These are phyloP conservation scores for Neurospora hispaniola DNA, from an alignment of 495 filamentous ascomycete species.

Conservation along the genomic window DNA sequence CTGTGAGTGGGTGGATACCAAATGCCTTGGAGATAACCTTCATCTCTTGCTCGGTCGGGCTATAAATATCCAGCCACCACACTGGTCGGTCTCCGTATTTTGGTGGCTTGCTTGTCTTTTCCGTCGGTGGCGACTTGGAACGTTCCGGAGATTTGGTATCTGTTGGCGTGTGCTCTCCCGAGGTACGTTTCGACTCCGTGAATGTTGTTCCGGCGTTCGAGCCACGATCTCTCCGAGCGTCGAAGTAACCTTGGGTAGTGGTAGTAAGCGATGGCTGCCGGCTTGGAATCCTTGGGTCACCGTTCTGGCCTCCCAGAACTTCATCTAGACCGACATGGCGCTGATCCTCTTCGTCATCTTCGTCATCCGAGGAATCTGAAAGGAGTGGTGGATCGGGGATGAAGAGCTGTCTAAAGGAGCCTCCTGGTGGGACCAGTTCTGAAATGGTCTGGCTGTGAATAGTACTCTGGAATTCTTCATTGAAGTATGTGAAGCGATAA, in stretches of 20 bases:
- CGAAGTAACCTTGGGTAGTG: conserved; percentile 15
- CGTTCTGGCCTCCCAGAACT: conserved; percentile 16
- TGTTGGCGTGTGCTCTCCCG: conserved; percentile 9
- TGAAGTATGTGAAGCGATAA: conserved; percentile 97
- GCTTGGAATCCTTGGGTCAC: conserved; percentile 18
- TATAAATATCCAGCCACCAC: conserved; percentile 91
- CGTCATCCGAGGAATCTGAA: conserved; percentile 48
- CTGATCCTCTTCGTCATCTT: conserved; percentile 41
- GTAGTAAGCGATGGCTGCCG: conserved; percentile 25
- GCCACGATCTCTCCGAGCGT: conserved; percentile 10
- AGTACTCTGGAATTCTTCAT: conserved; percentile 87
- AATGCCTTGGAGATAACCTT: conserved; percentile 84
- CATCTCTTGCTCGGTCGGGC: conserved; percentile 88
- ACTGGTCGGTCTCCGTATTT: conserved; percentile 81
- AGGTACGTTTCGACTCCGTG: conserved; percentile 10
- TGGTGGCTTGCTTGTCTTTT: conserved; percentile 36
- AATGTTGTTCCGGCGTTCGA: background rate
- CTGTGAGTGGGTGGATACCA: conserved; percentile 86
- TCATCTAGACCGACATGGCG: conserved; percentile 13
- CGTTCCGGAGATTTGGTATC: conserved; percentile 16
- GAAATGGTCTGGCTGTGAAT: conserved; percentile 93
- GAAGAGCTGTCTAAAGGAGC: conserved; percentile 77
- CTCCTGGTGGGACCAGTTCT: conserved; percentile 75
- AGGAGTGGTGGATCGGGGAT: conserved; percentile 43
- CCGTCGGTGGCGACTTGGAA: conserved; percentile 15